Base-by-base conservation (phyloP, 768 basidiomycete genomes). In the Phlebiopsis gigantea region DNA sequence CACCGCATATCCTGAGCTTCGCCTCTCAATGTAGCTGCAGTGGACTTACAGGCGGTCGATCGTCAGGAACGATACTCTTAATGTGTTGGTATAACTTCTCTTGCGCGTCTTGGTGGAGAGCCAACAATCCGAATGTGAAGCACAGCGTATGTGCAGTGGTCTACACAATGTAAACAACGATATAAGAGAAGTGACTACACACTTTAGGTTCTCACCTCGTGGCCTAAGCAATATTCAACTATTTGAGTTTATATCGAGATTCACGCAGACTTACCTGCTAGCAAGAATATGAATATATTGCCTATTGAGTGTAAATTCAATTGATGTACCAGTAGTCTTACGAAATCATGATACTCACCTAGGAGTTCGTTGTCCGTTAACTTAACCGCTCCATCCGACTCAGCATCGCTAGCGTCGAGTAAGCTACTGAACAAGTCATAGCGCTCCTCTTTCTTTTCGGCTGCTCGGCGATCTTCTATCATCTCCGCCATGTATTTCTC, bases 401-500 rank as follows among this genome's bases (percentile, higher is more conserved):
- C 62, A 21, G 71, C 70, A 53, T 76, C 74, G 63, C 78, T 83
- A 4, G 79, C 79, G 57, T 74, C 73, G 31, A 84, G 66, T 21
- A 83, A 70, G 61, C 73, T 77, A 60, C 70, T 78, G 61, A 84
- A 79, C 15, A 83, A 67, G 65, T 84, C 82, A 52, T 78, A 65
- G 31, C 73, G 72, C 55, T 75, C 72, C 51, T 68, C 72, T 51
- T 74, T 73, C 50, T 66, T 67, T 54, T 66, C 69, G 5, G 70
- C 63, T 4, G 48, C 53, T 41, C 72, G 71, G 3, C 81, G 76
- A 25, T 71, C 73, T 17, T 69, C 63, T 45, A 84, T 79, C 79
- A 83, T 82, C 62, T 82, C 80, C 3, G 62, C 62, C 74, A 83
- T 79, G 60, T 81, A 81, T 42, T 30, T 67, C 59, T 66, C 57